phyloP scores from a whole-genome alignment of 1,284 basidiomycete species.

The Sanguinoderma infundibulare region DNA sequence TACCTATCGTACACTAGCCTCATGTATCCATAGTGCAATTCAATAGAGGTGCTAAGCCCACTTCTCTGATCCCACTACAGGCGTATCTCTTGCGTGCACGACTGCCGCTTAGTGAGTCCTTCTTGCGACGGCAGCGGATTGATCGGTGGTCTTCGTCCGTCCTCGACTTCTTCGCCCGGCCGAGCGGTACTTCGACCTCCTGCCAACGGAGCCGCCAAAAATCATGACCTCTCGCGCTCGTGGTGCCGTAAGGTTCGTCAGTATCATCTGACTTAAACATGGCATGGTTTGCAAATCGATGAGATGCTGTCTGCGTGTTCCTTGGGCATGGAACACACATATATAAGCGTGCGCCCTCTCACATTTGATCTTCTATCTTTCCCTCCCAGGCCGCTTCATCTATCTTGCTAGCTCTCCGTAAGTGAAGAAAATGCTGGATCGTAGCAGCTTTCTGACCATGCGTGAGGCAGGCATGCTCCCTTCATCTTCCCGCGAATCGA shows the following conservation, averaged over 20 bases:
- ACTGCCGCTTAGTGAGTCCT: too few relatives aligned
- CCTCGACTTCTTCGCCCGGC: too few relatives aligned
- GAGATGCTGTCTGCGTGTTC: too few relatives aligned
- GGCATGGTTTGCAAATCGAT: too few relatives aligned
- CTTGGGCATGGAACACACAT: too few relatives aligned
- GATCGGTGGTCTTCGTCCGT: too few relatives aligned
- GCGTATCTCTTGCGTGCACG: not conserved
- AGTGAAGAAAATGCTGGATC: not conserved
- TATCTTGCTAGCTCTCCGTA: not conserved
- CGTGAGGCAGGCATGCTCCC: not conserved
- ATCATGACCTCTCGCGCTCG: not conserved
- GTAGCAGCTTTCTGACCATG: not conserved
- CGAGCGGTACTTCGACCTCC: too few relatives aligned
- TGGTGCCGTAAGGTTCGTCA: not conserved
- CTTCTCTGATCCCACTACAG: not conserved
- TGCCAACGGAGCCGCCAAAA: too few relatives aligned
- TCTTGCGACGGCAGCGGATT: not conserved
- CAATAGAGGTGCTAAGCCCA: slow-evolving; percentile 15
- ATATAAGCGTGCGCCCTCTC: not conserved
- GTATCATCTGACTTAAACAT: too few relatives aligned
- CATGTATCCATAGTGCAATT: slow-evolving; percentile 26
- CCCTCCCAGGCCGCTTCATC: not conserved
- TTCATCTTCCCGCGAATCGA: not conserved
- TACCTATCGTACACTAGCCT: slow-evolving; percentile 14
- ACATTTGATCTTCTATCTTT: not conserved